phyloP scores from a whole-genome alignment of 805 yeast genomes.

The Yamadazyma akitaensis region DNA sequence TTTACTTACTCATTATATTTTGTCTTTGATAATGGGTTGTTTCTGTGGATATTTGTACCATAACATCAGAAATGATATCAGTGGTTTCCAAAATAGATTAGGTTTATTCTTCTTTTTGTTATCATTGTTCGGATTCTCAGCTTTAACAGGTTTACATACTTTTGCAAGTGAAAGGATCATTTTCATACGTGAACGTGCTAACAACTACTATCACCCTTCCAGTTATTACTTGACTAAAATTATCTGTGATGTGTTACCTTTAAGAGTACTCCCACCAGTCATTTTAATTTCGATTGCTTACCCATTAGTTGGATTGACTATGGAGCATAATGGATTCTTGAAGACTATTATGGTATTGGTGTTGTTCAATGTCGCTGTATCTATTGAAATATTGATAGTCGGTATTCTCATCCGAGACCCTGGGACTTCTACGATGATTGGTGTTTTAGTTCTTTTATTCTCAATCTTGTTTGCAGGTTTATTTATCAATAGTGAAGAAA shows the following conservation, averaged over 20 bases:
- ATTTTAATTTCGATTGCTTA: slow-evolving; percentile 76
- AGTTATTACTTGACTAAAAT: slow-evolving; percentile 85
- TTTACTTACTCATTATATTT: slow-evolving; percentile 76
- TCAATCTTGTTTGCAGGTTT: slow-evolving; percentile 91
- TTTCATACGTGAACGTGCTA: slow-evolving; percentile 89
- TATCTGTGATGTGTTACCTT: slow-evolving; percentile 86
- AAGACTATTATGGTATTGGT: slow-evolving; percentile 68
- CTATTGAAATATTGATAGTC: slow-evolving; percentile 79
- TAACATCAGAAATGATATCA: slow-evolving; percentile 79
- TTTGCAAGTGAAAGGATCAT: slow-evolving; percentile 86
- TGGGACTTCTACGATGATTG: slow-evolving; percentile 87
- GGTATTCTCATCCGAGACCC: slow-evolving; percentile 87
- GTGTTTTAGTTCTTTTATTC: slow-evolving; percentile 78
- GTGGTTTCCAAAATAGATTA: slow-evolving; percentile 94
- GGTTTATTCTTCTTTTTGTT: slow-evolving; percentile 90
- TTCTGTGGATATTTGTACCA: slow-evolving; percentile 87
- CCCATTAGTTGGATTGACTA: slow-evolving; percentile 85
- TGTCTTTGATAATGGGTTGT: slow-evolving; percentile 72
- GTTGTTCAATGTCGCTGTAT: slow-evolving; percentile 80
- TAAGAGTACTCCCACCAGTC: slow-evolving; percentile 89
- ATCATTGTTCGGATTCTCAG: slow-evolving; percentile 90
- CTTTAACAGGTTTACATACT: slow-evolving; percentile 86
- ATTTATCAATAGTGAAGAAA: slow-evolving; percentile 76
- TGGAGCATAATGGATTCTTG: slow-evolving; percentile 70
- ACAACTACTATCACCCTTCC: slow-evolving; percentile 85